Evolutionary conservation across 2,329 filamentous ascomycete genomes (phyloP), one percentile per base, ranked within the genome.

Genomic region (Pseudocercospora crystallina): DNA sequence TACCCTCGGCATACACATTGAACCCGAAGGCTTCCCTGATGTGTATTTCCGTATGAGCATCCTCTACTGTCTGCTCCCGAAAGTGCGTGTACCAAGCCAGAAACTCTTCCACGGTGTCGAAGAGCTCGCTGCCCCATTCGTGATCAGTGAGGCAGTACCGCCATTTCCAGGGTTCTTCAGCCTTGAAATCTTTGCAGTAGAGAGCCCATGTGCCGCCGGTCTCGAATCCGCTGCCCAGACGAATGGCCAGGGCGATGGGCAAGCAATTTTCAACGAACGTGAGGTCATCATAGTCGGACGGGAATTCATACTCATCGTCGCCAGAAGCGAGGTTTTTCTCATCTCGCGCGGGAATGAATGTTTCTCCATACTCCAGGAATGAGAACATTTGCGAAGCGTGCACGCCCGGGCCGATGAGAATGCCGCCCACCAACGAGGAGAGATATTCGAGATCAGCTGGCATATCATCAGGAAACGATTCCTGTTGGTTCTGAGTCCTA

Each of bases 361-460:
- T 29, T 34, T 12, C 11, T 45, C 32, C n/a, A 29, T 9, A 43
- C 13, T 15, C 26, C 15, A 40, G 5, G 44, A 20, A 20, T 39
- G 13, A 3, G 11, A 39, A 11, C 17, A 11, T 13, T 14, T 39
- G 12, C 14, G 36, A 5, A 5, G 2, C 12, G 44, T 26, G 20
- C 26, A 47, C 26, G 10, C 34, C 34, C 15, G 44, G 34, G 11
- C 44, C 44, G 20, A 26, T 26, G 13, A 3, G 17, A 2, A 39
- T 47, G 1, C 26, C 34, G 8, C 30, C 44, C 2, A 17, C 9
- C 2, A 47, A n/a, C 2, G 34, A 32, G 12, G n/a, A 39, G 3
- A 47, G 44, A 32, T 40, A 47, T n/a, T 32, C 20, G 12, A 47
- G 29, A 14, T 47, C 44, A n/a, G 12, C 44, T 30, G 44, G 44